phyloP scores from a whole-genome alignment of 352 stramenopile genomes.

The Phytophthora sojae region DNA sequence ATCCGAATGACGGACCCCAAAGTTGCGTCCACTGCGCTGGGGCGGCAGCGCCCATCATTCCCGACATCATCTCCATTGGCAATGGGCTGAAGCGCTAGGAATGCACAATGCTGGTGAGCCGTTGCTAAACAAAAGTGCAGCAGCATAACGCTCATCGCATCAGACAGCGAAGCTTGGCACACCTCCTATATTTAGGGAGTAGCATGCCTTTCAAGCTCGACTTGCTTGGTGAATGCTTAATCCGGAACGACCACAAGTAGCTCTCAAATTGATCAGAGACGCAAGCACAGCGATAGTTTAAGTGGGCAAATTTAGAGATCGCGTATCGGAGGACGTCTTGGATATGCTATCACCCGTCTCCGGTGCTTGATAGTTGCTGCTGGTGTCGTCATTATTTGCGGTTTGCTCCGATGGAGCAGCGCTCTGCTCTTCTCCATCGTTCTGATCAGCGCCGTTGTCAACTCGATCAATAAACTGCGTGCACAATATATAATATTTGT shows the following conservation, averaged over 20 bases:
- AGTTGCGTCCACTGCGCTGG: conserved; percentile 62
- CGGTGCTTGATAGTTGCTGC: not conserved
- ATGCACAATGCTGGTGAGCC: conserved; percentile 24
- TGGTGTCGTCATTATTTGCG: conserved; percentile 4
- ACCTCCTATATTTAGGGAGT: conserved; percentile 20
- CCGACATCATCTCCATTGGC: conserved; percentile 27
- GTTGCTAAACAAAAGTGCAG: conserved; percentile 27
- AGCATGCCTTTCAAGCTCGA: not conserved
- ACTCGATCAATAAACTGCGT: conserved; percentile 30
- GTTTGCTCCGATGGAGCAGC: not conserved
- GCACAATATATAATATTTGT: too few species aligned
- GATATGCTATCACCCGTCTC: conserved; percentile 1
- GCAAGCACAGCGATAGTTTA: conserved; percentile 15
- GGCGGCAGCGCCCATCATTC: conserved; percentile 7
- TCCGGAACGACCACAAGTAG: too few species aligned
- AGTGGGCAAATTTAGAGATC: conserved; percentile 23
- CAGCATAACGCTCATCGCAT: conserved; percentile 18
- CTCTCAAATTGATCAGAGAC: not conserved
- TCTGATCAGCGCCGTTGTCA: not conserved
- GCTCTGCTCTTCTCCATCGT: conserved; percentile 9
- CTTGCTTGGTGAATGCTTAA: too few species aligned
- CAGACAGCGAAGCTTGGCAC: conserved; percentile 16
- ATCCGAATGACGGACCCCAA: conserved; percentile 40
- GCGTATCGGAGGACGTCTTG: conserved; percentile 1
- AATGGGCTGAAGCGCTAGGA: conserved; percentile 15